Evolutionary conservation across 2,329 filamentous ascomycete species (phyloP), one percentile per base, ranked within the genome.

Genomic region (Exophiala xenobiotica): DNA sequence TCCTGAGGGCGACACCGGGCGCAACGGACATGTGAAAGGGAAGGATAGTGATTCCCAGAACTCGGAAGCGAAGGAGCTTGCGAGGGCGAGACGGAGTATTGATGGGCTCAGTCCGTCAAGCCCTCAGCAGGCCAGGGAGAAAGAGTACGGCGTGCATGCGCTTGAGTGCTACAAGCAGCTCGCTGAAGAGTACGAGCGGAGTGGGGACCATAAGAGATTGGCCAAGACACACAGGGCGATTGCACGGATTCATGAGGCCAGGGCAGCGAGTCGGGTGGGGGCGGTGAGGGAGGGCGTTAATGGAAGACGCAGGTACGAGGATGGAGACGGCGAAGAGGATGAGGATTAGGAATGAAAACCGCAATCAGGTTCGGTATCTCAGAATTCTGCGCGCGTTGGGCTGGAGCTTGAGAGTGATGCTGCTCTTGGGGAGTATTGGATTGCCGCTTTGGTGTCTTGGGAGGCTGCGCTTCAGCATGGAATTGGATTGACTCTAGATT

Each of bases 101-200:
- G 58, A 60, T 35, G 56, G 60, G 14, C 45, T 62, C 18, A 56
- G 49, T 35, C 50, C 54, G 1, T 44, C 49, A 9, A 50, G 44
- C n/a, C 49, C 52, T 19, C 51, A 54, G 41, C 55, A 55, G 35
- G 55, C 52, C 3, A 49, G 55, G 11, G 58, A 58, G 29, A 55
- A 51, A 35, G 54, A 60, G 35, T 59, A 86, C 24, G 60, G 60
- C n/a, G 54, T 57, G 2, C 58, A 64, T 3, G 69, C 68, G 22
- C 74, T 99, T 35, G 80, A 83, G 4, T 89, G 89, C 2, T 97
- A 99, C 70, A 87, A 88, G 66, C 92, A 99, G 70, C 82, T 99
- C 45, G 88, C 91, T 41, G 72, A 77, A n/a, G 90, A 97, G 69
- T 99, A 97, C 66, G 90, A 96, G 72, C 82, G 80, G 60, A 95